Conservation (phyloP, 129 eudicot species). For the Escallonia rubra region DNA sequence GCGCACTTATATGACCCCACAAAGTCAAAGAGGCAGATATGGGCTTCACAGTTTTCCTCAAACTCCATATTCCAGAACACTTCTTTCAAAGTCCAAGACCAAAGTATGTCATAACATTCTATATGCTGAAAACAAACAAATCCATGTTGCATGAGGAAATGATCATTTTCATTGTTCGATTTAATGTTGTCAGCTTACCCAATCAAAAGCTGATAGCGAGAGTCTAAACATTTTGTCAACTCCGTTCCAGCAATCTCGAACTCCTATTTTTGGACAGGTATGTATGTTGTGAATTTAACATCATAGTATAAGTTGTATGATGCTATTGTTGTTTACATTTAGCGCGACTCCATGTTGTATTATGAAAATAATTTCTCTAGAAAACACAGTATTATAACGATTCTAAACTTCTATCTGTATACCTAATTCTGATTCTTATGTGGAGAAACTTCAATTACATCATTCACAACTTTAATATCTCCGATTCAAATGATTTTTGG, state of each 20-base stretch:
- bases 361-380: not conserved
- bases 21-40: slow-evolving; percentile 52
- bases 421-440: not conserved
- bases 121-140: too few relatives aligned
- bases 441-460: not conserved
- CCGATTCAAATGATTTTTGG: too few relatives aligned
- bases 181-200: slow-evolving; percentile 35
- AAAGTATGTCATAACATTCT: slow-evolving; percentile 29
- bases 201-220: slow-evolving; percentile 41
- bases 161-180: slow-evolving; percentile 1
- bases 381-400: not conserved
- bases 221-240: slow-evolving; percentile 23
- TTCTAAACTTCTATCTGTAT: not conserved
- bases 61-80: slow-evolving; percentile 85
- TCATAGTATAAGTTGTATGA: too few relatives aligned
- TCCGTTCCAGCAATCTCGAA: slow-evolving; percentile 49
- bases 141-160: not conserved
- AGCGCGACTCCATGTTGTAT: too few relatives aligned
- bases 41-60: slow-evolving; percentile 53
- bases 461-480: too few relatives aligned
- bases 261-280: slow-evolving; percentile 63
- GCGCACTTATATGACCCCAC: slow-evolving; percentile 63
- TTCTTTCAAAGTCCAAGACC: slow-evolving; percentile 48
- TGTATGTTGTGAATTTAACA: not conserved
- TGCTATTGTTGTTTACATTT: not conserved